Evolutionary conservation across 805 yeast species (phyloP), one percentile per base, ranked within the genome.

Genomic region (Hanseniaspora singularis): DNA sequence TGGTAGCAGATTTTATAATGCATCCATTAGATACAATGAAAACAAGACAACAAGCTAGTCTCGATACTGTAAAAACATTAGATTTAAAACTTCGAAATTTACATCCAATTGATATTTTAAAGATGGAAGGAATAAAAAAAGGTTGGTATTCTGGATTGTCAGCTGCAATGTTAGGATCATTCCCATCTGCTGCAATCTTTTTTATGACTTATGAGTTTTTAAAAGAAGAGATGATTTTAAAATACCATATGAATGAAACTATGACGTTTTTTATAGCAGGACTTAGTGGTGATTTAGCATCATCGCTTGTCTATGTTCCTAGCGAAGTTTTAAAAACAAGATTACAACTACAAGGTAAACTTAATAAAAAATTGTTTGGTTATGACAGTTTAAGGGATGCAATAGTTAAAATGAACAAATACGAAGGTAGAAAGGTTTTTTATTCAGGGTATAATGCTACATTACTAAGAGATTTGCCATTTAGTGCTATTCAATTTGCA

Each of bases 21-120:
- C 96, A 92, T 63, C 88, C 97, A 0, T 65, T 92, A 30, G 99
- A 92, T 59, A 92, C 98, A 0, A 95, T 92, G 27, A 92, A 92
- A 61, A 92, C 98, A 2, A 71, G 98, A 52, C 98, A 92, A 61
- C 99, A 92, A 60, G 97, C 95, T n/a, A 40, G 46, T 11, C 11
- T 38, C 7, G 45, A 48, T 14, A 41, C 50, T 1, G 26, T 38
- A 16, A 45, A 45, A 38, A 45, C 49, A 8, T 9, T 45, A 20
- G 49, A 38, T 33, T 12, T 44, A 24, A 44, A 44, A 26, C 48
- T 44, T 30, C 33, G 48, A 32, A 44, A 36, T 14, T 15, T 44
- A 14, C 48, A 44, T 24, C 53, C 53, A 12, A 52, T 67, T 6
- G 81, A 84, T 61, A 81, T 92, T n/a, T 64, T 81, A 41, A 59